Percentiles rank a stretch among this genome's conserved stretches.
phyloP scores from a whole-genome alignment of 2,329 filamentous ascomycete species.

The Colletotrichum graminicola region DNA sequence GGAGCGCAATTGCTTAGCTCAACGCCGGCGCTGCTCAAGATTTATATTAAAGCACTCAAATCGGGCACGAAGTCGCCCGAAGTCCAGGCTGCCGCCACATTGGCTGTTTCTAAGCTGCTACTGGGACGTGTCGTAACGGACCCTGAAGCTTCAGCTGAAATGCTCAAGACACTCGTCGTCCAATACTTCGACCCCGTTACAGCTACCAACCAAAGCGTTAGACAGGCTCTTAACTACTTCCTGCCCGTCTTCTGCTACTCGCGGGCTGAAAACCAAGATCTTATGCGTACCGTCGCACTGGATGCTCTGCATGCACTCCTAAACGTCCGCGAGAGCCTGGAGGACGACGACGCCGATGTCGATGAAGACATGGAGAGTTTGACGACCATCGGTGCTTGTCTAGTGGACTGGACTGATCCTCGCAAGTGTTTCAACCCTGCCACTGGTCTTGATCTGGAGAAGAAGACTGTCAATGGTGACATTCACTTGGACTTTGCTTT shows the following conservation, averaged over 20 bases:
- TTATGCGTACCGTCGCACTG: conserved; percentile 81
- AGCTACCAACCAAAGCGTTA: conserved; percentile 81
- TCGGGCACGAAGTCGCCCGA: conserved; percentile 75
- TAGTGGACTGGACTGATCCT: conserved; percentile 96
- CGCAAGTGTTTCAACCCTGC: conserved; percentile 76
- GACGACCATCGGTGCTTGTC: conserved; percentile 80
- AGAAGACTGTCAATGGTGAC: conserved; percentile 77
- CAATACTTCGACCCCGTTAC: conserved; percentile 92
- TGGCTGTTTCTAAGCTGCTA: conserved; percentile 87
- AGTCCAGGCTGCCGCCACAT: conserved; percentile 84
- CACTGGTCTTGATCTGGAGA: conserved; percentile 65
- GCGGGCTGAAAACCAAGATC: conserved; percentile 81
- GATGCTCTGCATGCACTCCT: conserved; percentile 81
- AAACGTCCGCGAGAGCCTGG: conserved; percentile 77
- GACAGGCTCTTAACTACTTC: conserved; percentile 93
- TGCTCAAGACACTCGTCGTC: conserved; percentile 87
- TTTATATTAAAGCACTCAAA: conserved; percentile 86
- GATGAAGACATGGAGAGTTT: conserved; percentile 84
- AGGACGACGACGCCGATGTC: conserved; percentile 81
- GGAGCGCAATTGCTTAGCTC: conserved; percentile 80
- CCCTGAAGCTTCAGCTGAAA: conserved; percentile 72
- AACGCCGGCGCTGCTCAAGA: conserved; percentile 80
- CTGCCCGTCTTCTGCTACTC: conserved; percentile 94
- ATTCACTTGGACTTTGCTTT: conserved; percentile 84
- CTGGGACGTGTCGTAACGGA: conserved; percentile 84